Conservation (phyloP, 129 eudicot species). For the Mikania micrantha region DNA sequence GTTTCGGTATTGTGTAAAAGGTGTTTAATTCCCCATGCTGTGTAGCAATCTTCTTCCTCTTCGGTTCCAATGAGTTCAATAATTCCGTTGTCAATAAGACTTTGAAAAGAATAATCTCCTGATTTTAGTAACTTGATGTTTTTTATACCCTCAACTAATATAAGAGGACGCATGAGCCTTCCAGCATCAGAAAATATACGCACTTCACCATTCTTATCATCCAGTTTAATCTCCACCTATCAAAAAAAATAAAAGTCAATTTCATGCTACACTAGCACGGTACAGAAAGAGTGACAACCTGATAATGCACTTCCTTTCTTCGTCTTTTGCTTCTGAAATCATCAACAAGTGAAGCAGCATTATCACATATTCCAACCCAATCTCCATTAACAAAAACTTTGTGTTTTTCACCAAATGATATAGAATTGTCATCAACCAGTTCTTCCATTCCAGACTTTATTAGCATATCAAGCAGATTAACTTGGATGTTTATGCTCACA, state of each 20-base stretch:
- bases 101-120: constrained; percentile 52
- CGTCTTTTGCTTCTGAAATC: constrained; percentile 62
- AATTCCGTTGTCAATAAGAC: constrained; percentile 62
- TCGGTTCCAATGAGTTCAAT: constrained; percentile 81
- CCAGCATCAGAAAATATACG: constrained; percentile 90
- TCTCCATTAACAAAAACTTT: constrained; percentile 79
- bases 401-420: constrained; percentile 39
- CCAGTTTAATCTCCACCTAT: constrained; percentile 83
- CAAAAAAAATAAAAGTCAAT: neutral
- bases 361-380: constrained; percentile 71
- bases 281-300: constrained; percentile 39
- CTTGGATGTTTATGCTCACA: constrained; percentile 47
- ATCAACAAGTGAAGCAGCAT: constrained; percentile 62
- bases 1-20: constrained; percentile 24
- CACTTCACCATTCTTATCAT: constrained; percentile 63
- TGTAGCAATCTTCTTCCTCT: constrained; percentile 82
- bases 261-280: neutral
- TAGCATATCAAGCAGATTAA: constrained; percentile 36
- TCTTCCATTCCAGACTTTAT: constrained; percentile 59
- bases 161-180: constrained; percentile 88
- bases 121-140: constrained; percentile 49
- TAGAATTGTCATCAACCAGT: constrained; percentile 43
- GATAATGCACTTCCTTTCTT: constrained; percentile 45
- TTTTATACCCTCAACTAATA: constrained; percentile 47
- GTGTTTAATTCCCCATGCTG: constrained; percentile 77